Base-by-base conservation (phyloP, 2,329 filamentous ascomycete genomes). In the Ophiostoma sp. region DNA sequence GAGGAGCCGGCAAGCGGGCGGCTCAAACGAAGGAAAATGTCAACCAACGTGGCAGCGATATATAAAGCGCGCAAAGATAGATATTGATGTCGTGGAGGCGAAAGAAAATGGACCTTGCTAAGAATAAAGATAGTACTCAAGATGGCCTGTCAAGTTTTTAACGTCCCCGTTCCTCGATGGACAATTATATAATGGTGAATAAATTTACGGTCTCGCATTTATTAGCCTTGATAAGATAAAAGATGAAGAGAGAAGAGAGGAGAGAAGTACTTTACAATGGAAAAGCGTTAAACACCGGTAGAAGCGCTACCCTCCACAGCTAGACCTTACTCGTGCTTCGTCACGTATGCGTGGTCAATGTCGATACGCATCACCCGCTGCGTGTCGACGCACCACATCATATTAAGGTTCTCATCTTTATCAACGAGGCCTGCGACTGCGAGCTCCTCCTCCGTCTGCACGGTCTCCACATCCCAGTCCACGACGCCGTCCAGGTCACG, bases 341-440 rank as follows among this genome's bases (percentile, higher is more conserved):
- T n/a, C n/a, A n/a, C n/a, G n/a, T n/a, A n/a, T n/a, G n/a, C n/a
- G n/a, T n/a, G n/a, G n/a, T n/a, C n/a, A n/a, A n/a, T n/a, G n/a
- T 17, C 25, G 4, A 33, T 33, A 31, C 22, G 25, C 55, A 59
- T 59, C 55, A 25, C 55, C 55, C 55, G 55, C 55, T 59, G 55
- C 7, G 55, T 59, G 55, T 59, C 55, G 22, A 3, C 55, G 55
- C 55, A 59, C 55, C 55, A 59, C 22, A 31, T 59, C 55, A 59
- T 59, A 25, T 59, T 59, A 25, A 31, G 25, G 55, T 59, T 59
- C 55, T 59, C 55, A 31, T 59, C 55, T 31, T 59, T 25, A n/a
- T 59, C 55, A 11, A 59, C 55, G 55, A 59, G 55, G 25, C 55
- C 55, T 59, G 55, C 55, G 55, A 12, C 55, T 31, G 55, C 55